These are phyloP conservation scores for Ganoderma lucidum DNA, from an alignment of 1,284 basidiomycete species.

Conservation along the genomic window DNA sequence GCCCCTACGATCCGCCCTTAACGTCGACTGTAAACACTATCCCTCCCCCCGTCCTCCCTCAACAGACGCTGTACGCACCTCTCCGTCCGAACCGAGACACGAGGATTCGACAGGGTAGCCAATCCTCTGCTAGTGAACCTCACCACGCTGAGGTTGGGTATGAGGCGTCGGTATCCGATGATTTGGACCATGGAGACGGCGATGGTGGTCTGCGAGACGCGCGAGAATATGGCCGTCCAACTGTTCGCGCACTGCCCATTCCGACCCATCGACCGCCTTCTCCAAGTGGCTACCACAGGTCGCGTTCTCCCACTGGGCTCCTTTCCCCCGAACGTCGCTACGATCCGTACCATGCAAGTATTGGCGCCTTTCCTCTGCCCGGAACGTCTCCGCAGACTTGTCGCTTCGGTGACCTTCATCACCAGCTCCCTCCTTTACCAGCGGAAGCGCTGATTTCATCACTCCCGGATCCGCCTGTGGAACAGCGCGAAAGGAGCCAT, in stretches of 20 bases:
- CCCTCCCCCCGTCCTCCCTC: slow-evolving; percentile 61
- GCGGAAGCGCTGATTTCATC: slow-evolving; percentile 51
- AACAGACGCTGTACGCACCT: slow-evolving; percentile 46
- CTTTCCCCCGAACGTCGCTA: slow-evolving; percentile 57
- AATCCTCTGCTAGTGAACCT: slow-evolving; percentile 74
- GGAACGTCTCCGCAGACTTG: slow-evolving; percentile 33
- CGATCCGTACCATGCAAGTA: slow-evolving; percentile 31
- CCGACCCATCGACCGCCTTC: slow-evolving; percentile 44
- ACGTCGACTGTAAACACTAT: slow-evolving; percentile 57
- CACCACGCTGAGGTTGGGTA: slow-evolving; percentile 62
- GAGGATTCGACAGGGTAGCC: slow-evolving; percentile 68
- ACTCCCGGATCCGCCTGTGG: slow-evolving; percentile 56
- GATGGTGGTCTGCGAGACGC: slow-evolving; percentile 52
- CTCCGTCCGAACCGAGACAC: slow-evolving; percentile 59
- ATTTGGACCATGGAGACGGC: slow-evolving; percentile 65
- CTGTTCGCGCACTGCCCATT: slow-evolving; percentile 36
- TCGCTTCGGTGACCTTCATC: slow-evolving; percentile 34
- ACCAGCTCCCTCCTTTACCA: slow-evolving; percentile 35
- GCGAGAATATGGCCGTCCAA: slow-evolving; percentile 45
- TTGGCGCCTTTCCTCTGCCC: slow-evolving; percentile 28
- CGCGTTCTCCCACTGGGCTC: slow-evolving; percentile 39
- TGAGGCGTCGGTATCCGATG: slow-evolving; percentile 70
- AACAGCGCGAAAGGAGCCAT: slow-evolving; percentile 59
- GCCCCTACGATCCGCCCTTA: slow-evolving; percentile 43
- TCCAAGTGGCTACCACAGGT: slow-evolving; percentile 35